Evolutionary conservation across 2,329 filamentous ascomycete genomes (phyloP).

Genomic region (Fusarium sp.): DNA sequence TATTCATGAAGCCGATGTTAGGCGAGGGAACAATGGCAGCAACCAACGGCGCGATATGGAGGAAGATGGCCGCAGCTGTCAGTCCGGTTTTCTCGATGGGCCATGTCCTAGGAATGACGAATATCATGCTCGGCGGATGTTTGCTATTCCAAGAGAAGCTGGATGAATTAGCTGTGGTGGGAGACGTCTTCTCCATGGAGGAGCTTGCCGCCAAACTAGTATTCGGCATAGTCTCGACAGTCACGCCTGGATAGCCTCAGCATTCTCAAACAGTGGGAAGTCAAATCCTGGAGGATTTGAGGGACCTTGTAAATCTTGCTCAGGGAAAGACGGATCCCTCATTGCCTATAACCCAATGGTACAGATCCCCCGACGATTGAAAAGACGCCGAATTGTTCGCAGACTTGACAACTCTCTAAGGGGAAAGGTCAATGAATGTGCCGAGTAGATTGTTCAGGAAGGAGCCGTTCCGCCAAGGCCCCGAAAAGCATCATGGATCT

Average conservation of each 20-base stretch:
- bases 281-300: background rate
- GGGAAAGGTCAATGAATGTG: background rate
- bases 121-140: conserved; percentile 8
- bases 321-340: background rate
- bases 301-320: conserved; percentile 10
- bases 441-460: background rate
- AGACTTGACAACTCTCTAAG: background rate
- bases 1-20: background rate
- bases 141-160: background rate
- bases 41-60: conserved; percentile 1
- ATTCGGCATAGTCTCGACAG: background rate
- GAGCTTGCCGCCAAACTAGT: background rate
- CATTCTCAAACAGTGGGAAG: conserved; percentile 11
- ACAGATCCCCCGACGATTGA: conserved; percentile 9
- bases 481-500: conserved; percentile 23
- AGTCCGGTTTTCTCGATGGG: conserved; percentile 5
- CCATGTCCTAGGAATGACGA: background rate
- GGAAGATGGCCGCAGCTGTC: background rate
- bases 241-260: background rate
- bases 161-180: background rate
- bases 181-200: conserved; percentile 23
- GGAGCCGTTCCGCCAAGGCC: background rate
- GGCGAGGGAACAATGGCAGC: background rate
- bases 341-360: conserved; percentile 4
- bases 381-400: background rate